Conservation (phyloP, 2,329 filamentous ascomycete species). For the Coniochaeta prunicola region DNA sequence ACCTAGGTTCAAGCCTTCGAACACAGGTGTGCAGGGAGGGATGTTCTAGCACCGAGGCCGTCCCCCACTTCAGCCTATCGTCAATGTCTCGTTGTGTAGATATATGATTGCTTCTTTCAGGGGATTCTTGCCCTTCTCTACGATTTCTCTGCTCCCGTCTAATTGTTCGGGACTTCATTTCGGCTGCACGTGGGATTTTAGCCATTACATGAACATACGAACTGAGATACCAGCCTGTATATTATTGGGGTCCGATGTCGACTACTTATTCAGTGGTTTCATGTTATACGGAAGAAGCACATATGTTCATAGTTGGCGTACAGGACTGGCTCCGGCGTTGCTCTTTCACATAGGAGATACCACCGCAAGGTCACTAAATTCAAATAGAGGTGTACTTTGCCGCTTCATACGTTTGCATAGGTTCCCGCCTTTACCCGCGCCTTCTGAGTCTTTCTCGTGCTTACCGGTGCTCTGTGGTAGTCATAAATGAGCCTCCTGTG, state of each 20-base stretch:
- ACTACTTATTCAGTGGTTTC: neutral
- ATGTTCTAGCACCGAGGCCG: constrained; percentile 22
- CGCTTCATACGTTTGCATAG: neutral
- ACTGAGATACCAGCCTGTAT: constrained; percentile 22
- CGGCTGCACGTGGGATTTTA: neutral
- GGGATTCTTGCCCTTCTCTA: neutral
- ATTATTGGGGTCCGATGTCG: constrained; percentile 9
- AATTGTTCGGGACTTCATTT: neutral
- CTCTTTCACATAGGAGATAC: neutral
- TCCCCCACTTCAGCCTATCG: neutral
- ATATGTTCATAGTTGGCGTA: neutral
- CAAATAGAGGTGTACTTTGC: neutral
- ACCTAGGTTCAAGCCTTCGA: constrained; percentile 17
- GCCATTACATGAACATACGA: constrained; percentile 1
- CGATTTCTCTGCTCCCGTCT: neutral
- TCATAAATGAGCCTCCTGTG: neutral
- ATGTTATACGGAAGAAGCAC: neutral
- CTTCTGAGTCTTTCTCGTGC: neutral
- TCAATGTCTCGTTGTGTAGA: neutral
- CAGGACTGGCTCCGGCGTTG: neutral
- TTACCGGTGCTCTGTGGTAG: neutral
- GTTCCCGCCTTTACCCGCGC: neutral
- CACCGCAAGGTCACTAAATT: neutral
- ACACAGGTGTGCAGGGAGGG: constrained; percentile 22
- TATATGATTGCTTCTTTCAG: neutral